Base-by-base conservation (phyloP, 306 rosid genomes). In the Rubus idaeus region DNA sequence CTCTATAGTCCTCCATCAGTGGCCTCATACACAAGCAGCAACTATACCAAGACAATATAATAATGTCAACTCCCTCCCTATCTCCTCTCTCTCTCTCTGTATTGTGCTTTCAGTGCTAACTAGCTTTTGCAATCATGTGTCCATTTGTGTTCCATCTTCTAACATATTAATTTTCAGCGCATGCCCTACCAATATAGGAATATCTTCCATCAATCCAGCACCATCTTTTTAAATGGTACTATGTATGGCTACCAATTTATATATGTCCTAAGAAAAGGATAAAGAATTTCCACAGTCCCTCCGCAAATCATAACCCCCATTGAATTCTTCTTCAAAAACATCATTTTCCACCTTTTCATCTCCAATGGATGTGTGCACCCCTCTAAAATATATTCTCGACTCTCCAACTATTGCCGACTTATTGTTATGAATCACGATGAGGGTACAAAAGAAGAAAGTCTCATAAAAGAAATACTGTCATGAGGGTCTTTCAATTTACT, bases 261-360 rank as follows among this genome's bases (percentile, higher is more conserved):
- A 41, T 61, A 6, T 57, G 82, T 41, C 65, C 18, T 35, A 37
- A 6, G 60, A 14, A 44, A 12, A 21, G 39, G 46, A 40, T 20
- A 40, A 5, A 39, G 5, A 18, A 4, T 77, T 68, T 69, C 74
- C 42, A 42, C 12, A 55, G 75, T 67, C 66, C 79, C 73, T 46
- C 40, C 26, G 46, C 80, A 69, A 82, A 82, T 70, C 61, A 82
- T 63, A 42, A 10, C 78, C 73, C 20, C 65, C 23, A 35, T 13
- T 49, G 63, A 69, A 40, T 10, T n/a, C 21, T 45, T 47, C 42
- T 75, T 68, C 55, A 2, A 8, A 73, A 14, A 67, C 61, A n/a
- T 69, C 68, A 44, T 20, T 57, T 70, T 35, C 73, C 52, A 61
- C 47, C 51, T 46, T 75, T 55, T 76, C 64, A 37, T 45, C 58